Evolutionary conservation across 768 basidiomycete genomes (phyloP).

Genomic region (Tremella mesenterica): DNA sequence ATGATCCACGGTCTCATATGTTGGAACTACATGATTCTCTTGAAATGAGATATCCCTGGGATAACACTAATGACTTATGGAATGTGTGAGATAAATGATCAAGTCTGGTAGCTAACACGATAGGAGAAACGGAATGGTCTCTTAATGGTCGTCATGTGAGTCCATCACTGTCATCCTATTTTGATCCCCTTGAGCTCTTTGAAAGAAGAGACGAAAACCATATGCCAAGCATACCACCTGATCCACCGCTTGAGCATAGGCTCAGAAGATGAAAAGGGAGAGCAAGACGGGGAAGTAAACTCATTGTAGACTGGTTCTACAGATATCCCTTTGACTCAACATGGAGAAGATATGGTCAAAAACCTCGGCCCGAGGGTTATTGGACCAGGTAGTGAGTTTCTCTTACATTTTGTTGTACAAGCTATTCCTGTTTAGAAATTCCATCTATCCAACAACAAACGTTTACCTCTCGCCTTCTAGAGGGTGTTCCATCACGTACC

Average conservation of each 20-base stretch:
- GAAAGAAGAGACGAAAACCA: neutral
- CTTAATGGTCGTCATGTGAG: slow-evolving; percentile 54
- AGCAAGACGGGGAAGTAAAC: neutral
- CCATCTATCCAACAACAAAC: too few relatives aligned
- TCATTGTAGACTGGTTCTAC: slow-evolving; percentile 64
- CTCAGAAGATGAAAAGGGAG: neutral
- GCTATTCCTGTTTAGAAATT: neutral
- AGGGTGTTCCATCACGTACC: too few relatives aligned
- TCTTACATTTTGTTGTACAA: neutral
- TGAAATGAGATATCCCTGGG: too few relatives aligned
- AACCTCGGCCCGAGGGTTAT: slow-evolving; percentile 60
- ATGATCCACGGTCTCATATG: too few relatives aligned
- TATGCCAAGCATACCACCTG: too few relatives aligned
- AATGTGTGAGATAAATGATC: neutral
- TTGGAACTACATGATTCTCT: too few relatives aligned
- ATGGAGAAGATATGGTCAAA: slow-evolving; percentile 64
- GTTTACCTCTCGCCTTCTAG: too few relatives aligned
- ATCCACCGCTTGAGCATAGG: too few relatives aligned
- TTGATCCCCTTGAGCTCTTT: neutral
- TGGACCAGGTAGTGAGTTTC: slow-evolving; percentile 63
- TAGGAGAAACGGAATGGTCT: slow-evolving; percentile 93
- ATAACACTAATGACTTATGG: too few relatives aligned
- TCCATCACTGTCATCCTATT: neutral
- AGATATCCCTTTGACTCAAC: slow-evolving; percentile 76
- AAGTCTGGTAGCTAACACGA: slow-evolving; percentile 1